These are phyloP conservation scores for Globisporangium splendens DNA, from an alignment of 352 stramenopile species.

Conservation along the genomic window DNA sequence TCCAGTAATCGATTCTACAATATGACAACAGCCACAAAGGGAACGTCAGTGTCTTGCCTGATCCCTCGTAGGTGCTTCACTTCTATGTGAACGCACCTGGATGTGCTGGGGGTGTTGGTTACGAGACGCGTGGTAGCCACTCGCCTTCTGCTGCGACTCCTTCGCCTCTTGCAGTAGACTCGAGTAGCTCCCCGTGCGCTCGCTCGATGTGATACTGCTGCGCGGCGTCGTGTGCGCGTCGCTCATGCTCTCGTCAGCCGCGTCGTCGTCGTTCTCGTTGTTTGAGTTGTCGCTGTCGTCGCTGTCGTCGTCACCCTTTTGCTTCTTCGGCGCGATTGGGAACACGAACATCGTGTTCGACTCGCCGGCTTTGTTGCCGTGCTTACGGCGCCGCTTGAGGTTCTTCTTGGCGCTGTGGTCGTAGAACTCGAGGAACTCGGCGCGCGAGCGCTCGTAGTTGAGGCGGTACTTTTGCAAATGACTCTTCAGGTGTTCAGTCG, in stretches of 20 bases:
- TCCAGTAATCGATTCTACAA: neutral
- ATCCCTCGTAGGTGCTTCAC: neutral
- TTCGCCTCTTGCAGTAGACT: constrained; percentile 17
- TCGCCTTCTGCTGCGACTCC: constrained; percentile 5
- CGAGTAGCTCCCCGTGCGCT: constrained; percentile 14
- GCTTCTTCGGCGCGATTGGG: constrained; percentile 58
- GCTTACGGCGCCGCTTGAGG: constrained; percentile 44
- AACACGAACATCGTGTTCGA: constrained; percentile 80
- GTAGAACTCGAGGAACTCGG: constrained; percentile 86
- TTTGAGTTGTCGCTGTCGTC: constrained; percentile 33
- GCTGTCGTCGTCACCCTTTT: constrained; percentile 32
- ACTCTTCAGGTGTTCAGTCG: constrained; percentile 85
- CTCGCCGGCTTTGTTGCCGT: constrained; percentile 36
- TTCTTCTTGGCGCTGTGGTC: constrained; percentile 71
- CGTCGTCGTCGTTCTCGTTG: constrained; percentile 14
- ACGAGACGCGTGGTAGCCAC: constrained; percentile 6
- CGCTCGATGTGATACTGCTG: constrained; percentile 6
- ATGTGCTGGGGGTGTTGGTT: constrained; percentile 15
- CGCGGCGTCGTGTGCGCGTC: constrained; percentile 17
- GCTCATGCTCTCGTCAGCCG: constrained; percentile 14
- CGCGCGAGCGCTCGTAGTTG: constrained; percentile 82
- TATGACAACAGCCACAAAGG: neutral
- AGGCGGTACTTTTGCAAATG: constrained; percentile 88
- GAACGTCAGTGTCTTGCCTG: neutral
- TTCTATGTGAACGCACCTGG: constrained; percentile 1